Conservation (phyloP, 2,329 filamentous ascomycete species). For the Paecilomyces fulvus region DNA sequence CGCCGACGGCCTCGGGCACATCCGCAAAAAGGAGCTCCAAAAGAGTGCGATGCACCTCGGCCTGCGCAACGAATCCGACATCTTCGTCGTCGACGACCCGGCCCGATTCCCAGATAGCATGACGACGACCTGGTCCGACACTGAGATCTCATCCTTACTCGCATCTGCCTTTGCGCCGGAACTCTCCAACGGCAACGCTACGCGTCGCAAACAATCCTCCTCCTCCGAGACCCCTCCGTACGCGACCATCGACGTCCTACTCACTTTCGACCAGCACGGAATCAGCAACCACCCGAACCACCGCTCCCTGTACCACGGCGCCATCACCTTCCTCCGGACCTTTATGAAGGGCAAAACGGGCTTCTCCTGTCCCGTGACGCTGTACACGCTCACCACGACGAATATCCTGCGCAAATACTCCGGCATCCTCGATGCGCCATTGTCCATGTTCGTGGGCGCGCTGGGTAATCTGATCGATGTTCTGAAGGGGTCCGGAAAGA, state of each 20-base stretch:
- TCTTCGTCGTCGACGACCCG: conserved; percentile 74
- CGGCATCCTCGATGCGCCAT: conserved; percentile 64
- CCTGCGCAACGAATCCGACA: conserved; percentile 63
- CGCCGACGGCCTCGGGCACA: conserved; percentile 77
- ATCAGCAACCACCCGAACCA: conserved; percentile 91
- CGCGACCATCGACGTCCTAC: conserved; percentile 64
- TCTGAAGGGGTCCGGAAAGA: conserved; percentile 12
- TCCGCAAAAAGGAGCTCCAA: conserved; percentile 72
- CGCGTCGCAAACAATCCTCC: conserved; percentile 20
- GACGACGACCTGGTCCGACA: conserved; percentile 65
- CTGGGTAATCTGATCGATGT: conserved; percentile 24
- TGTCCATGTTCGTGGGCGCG: conserved; percentile 56
- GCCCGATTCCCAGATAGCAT: conserved; percentile 81
- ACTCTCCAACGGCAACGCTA: conserved; percentile 36
- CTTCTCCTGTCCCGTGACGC: conserved; percentile 63
- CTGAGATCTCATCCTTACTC: conserved; percentile 62
- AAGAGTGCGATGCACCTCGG: conserved; percentile 73
- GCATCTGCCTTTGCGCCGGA: conserved; percentile 65
- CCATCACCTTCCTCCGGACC: conserved; percentile 59
- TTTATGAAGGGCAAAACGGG: conserved; percentile 57
- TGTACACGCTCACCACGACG: conserved; percentile 77
- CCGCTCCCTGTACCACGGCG: conserved; percentile 77
- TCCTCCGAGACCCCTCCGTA: conserved; percentile 36
- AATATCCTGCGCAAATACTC: conserved; percentile 71
- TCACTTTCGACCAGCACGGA: conserved; percentile 82